Evolutionary conservation across 75 land plant species (phyloP).

Genomic region (Selaginella tamariscina): DNA sequence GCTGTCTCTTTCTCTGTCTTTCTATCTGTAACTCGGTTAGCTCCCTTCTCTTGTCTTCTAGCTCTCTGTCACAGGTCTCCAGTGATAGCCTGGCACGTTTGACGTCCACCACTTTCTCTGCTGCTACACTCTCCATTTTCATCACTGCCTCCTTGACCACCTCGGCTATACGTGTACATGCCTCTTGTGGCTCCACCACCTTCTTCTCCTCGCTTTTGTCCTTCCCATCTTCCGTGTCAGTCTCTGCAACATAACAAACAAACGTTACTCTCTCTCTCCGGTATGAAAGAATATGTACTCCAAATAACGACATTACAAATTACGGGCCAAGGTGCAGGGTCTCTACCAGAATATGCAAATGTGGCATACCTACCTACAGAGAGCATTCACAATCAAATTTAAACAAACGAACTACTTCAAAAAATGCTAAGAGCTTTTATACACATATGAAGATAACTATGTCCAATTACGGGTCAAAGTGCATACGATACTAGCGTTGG

Average conservation of each 20-base stretch:
- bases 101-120: slow-evolving; percentile 58
- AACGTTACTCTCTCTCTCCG: slow-evolving; percentile 7
- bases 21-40: slow-evolving; percentile 56
- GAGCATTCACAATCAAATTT: no score
- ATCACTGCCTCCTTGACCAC: slow-evolving; percentile 86
- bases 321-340: neutral
- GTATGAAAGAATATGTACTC: neutral
- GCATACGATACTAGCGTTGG: no score
- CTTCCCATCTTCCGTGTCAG: neutral
- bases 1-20: slow-evolving; percentile 63
- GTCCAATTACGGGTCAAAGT: no score
- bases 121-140: slow-evolving; percentile 85
- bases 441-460: no score
- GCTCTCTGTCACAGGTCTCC: slow-evolving; percentile 66
- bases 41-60: slow-evolving; percentile 76
- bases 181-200: slow-evolving; percentile 71
- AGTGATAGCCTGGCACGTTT: slow-evolving; percentile 68
- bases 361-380: no score
- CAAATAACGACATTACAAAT: neutral
- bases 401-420: no score
- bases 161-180: slow-evolving; percentile 78
- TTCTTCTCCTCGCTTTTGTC: slow-evolving; percentile 5
- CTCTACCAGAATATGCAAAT: no score
- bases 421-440: no score
- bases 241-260: slow-evolving; percentile 1